Evolutionary conservation across 2,329 filamentous ascomycete genomes (phyloP).

Genomic region (Macrophomina pseudophaseolina): DNA sequence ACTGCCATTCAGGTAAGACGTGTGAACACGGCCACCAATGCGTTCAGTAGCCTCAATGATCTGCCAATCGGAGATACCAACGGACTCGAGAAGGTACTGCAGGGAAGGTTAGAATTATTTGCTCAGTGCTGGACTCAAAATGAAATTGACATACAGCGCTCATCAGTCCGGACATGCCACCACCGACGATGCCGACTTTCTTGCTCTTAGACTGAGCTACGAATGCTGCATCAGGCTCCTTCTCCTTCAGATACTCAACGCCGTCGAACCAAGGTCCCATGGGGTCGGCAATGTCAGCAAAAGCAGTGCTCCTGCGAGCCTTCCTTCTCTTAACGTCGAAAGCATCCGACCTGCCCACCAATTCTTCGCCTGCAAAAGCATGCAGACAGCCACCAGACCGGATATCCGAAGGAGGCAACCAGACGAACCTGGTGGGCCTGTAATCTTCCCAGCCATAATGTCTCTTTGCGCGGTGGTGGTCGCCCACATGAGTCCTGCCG

Average conservation of each 20-base stretch:
- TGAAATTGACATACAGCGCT: slow-evolving; percentile 50
- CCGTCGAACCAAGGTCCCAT: slow-evolving; percentile 71
- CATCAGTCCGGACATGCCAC: slow-evolving; percentile 69
- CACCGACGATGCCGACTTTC: slow-evolving; percentile 67
- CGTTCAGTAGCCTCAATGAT: slow-evolving; percentile 66
- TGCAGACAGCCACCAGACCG: slow-evolving; percentile 50
- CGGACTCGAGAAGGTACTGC: slow-evolving; percentile 51
- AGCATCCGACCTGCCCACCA: slow-evolving; percentile 51
- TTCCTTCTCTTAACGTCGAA: slow-evolving; percentile 45
- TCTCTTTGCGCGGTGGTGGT: slow-evolving; percentile 33
- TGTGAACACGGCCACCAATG: slow-evolving; percentile 68
- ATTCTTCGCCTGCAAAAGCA: slow-evolving; percentile 47
- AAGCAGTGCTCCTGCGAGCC: slow-evolving; percentile 44
- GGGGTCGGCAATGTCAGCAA: slow-evolving; percentile 57
- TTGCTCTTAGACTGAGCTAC: slow-evolving; percentile 62
- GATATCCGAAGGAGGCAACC: slow-evolving; percentile 51
- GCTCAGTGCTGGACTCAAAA: neutral
- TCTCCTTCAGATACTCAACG: slow-evolving; percentile 62
- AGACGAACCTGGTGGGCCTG: slow-evolving; percentile 54
- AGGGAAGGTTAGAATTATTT: neutral
- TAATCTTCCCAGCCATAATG: slow-evolving; percentile 30
- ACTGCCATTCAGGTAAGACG: slow-evolving; percentile 64
- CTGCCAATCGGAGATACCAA: slow-evolving; percentile 64
- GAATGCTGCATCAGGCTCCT: slow-evolving; percentile 59
- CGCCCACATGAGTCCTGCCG: slow-evolving; percentile 33